phyloP scores from a whole-genome alignment of 345 rosid species.

The Ricinus communis region DNA sequence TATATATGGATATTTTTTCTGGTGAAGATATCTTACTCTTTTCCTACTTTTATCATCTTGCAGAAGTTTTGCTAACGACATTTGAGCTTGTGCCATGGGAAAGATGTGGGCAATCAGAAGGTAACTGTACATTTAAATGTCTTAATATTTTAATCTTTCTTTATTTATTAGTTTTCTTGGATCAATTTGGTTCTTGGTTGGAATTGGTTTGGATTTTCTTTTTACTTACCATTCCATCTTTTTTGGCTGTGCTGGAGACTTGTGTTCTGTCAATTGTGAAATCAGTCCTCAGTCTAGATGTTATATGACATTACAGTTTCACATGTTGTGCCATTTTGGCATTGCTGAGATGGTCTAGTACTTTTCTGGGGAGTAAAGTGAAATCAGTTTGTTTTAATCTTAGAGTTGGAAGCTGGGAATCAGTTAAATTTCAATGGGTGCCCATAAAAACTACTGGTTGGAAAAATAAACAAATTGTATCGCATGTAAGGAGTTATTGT shows the following conservation, averaged over 20 bases:
- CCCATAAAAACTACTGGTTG: neutral
- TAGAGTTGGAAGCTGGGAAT: neutral
- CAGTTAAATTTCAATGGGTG: neutral
- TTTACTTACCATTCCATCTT: neutral
- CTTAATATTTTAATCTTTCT: neutral
- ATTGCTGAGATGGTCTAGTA: neutral
- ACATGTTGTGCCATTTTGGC: neutral
- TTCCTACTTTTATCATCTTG: constrained; percentile 19
- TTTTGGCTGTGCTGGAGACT: neutral
- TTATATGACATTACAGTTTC: neutral
- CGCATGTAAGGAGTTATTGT: neutral
- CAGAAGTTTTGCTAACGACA: constrained; percentile 74
- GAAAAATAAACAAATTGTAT: neutral
- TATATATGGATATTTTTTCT: neutral
- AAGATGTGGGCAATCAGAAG: constrained; percentile 54
- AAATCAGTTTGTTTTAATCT: neutral
- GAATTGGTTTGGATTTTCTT: neutral
- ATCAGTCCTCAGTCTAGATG: neutral
- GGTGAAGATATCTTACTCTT: constrained; percentile 17
- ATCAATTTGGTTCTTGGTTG: neutral
- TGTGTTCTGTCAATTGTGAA: neutral
- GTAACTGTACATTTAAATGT: constrained; percentile 27
- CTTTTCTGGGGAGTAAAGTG: neutral
- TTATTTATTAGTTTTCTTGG: constrained; percentile 16
- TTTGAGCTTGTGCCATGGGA: constrained; percentile 53